A percentile compares a stretch with the other conserved stretches of the same genome.
Conservation (phyloP, 768 basidiomycete species). For the Cytidiella melzeri region DNA sequence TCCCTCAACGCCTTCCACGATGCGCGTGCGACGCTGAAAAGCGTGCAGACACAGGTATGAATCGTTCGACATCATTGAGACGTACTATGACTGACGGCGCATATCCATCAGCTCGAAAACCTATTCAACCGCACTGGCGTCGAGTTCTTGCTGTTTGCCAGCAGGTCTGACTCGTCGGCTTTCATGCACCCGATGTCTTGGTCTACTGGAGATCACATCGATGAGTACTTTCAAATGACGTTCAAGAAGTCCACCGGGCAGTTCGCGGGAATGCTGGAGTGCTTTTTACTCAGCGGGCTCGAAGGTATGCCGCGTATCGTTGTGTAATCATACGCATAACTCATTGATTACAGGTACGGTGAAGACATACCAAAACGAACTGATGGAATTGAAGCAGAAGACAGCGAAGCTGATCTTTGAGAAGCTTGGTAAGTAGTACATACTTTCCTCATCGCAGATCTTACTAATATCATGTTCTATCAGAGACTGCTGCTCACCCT, state of each 20-base stretch:
- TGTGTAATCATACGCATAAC: not conserved
- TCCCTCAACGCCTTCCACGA: not conserved
- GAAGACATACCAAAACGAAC: not conserved
- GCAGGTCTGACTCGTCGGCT: not conserved
- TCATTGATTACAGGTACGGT: not conserved
- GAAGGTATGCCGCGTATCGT: not conserved
- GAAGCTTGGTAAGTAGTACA: not conserved
- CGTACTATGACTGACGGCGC: not conserved
- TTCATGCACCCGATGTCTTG: not conserved
- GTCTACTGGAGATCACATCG: not conserved
- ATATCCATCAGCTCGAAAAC: not conserved
- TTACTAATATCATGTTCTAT: not conserved
- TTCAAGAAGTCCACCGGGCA: not conserved
- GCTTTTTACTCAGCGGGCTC: not conserved
- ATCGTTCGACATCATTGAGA: not conserved
- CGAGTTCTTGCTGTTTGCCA: not conserved
- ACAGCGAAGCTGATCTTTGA: slow-evolving; percentile 1
- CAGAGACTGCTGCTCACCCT: not conserved
- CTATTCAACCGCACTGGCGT: not conserved
- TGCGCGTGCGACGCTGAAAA: not conserved
- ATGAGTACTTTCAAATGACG: not conserved
- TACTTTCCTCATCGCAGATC: not conserved
- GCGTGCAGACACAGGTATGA: not conserved
- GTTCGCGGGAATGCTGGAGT: slow-evolving; percentile 1
- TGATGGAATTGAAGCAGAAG: not conserved